Conservation (phyloP, 495 filamentous ascomycete species). For the Penicillium ucsense region DNA sequence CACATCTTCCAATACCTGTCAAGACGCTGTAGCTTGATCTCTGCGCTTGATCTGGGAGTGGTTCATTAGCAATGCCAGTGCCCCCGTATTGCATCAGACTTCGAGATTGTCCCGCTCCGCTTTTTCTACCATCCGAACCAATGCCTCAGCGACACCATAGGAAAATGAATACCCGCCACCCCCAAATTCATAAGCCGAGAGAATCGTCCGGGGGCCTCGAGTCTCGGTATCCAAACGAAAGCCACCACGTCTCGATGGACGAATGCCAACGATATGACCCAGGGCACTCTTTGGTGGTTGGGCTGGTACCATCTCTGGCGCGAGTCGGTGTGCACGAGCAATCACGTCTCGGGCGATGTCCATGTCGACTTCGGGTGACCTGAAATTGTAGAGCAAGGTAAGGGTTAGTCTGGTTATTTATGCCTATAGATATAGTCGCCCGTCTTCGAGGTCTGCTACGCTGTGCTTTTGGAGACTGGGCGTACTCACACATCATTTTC, state of each 20-base stretch:
- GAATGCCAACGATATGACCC: conserved; percentile 33
- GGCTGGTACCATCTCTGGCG: conserved; percentile 30
- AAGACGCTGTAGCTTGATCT: no score
- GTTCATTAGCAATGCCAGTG: no score
- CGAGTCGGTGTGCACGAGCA: conserved; percentile 30
- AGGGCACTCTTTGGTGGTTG: conserved; percentile 20
- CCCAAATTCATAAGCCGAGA: conserved; percentile 37
- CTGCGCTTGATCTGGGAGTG: no score
- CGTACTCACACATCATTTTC: conserved; percentile 25
- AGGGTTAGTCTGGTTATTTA: no score
- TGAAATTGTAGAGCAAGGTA: no score
- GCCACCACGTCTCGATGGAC: conserved; percentile 28
- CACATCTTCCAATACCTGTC: no score
- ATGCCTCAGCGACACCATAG: conserved; percentile 31
- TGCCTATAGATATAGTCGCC: no score
- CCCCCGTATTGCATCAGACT: background rate
- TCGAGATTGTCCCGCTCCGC: conserved; percentile 28
- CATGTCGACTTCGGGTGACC: conserved; percentile 29
- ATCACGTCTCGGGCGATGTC: conserved; percentile 33
- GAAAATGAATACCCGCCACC: conserved; percentile 38
- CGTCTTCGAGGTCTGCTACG: no score
- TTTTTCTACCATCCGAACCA: conserved; percentile 31
- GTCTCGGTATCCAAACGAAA: conserved; percentile 30
- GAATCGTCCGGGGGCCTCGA: conserved; percentile 15
- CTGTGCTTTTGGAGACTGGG: no score